Evolutionary conservation across 352 stramenopile genomes (phyloP).

Genomic region (Halophytophthora polymorphica): DNA sequence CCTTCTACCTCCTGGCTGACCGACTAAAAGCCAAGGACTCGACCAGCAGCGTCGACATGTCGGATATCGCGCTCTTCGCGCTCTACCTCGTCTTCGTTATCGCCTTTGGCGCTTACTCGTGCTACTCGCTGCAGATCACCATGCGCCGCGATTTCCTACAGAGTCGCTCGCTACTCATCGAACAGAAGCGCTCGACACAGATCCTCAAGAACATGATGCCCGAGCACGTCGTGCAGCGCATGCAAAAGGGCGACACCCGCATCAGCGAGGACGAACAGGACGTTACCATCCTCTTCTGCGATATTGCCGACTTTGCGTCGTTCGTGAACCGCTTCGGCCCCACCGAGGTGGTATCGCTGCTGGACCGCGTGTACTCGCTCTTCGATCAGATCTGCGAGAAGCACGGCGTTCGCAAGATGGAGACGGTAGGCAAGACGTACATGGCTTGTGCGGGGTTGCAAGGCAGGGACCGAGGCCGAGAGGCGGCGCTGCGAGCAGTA

Average conservation of each 20-base stretch:
- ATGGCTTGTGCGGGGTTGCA: constrained; percentile 86
- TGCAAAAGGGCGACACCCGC: constrained; percentile 78
- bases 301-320: constrained; percentile 79
- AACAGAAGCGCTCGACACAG: constrained; percentile 75
- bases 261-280: constrained; percentile 88
- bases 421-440: constrained; percentile 92
- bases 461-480: constrained; percentile 71
- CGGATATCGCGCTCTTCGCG: constrained; percentile 61
- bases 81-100: constrained; percentile 80
- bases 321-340: constrained; percentile 78
- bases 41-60: constrained; percentile 35
- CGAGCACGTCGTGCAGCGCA: constrained; percentile 78
- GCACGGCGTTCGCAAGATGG: constrained; percentile 91
- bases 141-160: constrained; percentile 84
- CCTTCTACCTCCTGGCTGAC: constrained; percentile 64
- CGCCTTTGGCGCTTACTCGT: constrained; percentile 64
- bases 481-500: constrained; percentile 70
- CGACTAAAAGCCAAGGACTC: constrained; percentile 20
- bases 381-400: constrained; percentile 91
- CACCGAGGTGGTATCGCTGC: constrained; percentile 75
- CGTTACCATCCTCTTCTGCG: constrained; percentile 86
- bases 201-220: constrained; percentile 87
- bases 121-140: constrained; percentile 80
- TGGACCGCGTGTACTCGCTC: constrained; percentile 90
- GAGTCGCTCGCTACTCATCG: constrained; percentile 68